These are phyloP conservation scores for Ochromonadaceae sp. DNA, from an alignment of 352 stramenopile species.

Conservation along the genomic window DNA sequence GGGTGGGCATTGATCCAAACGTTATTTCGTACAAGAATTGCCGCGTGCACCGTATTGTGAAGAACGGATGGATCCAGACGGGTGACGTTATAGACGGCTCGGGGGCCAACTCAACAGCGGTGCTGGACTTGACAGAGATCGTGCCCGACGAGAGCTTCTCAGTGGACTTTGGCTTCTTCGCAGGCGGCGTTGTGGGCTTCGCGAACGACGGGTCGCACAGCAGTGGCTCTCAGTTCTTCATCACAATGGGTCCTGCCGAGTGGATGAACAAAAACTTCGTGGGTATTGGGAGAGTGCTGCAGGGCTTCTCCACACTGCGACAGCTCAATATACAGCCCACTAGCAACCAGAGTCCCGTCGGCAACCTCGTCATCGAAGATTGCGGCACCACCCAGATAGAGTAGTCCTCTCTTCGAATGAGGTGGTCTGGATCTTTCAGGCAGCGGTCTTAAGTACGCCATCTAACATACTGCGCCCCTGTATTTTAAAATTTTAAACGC, in stretches of 20 bases:
- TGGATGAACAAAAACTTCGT: constrained; percentile 17
- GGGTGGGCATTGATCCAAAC: background rate
- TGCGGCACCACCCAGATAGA: no score
- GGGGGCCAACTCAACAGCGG: background rate
- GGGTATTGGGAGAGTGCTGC: constrained; percentile 12
- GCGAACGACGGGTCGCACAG: background rate
- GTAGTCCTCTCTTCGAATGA: no score
- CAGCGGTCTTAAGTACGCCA: no score
- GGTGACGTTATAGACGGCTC: constrained; percentile 10
- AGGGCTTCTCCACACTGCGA: background rate
- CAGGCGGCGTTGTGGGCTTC: constrained; percentile 8
- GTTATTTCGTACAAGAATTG: background rate
- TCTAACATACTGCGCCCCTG: no score
- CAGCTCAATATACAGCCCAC: background rate
- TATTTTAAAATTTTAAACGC: no score
- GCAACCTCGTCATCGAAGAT: no score
- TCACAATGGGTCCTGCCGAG: background rate
- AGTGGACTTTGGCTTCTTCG: background rate
- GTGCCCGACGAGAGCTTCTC: constrained; percentile 8
- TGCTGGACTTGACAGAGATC: background rate
- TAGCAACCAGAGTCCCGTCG: constrained; percentile 1
- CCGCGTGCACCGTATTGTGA: constrained; percentile 3
- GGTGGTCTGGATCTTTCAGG: no score
- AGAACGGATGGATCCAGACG: constrained; percentile 7
- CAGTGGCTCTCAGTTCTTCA: constrained; percentile 15